Evolutionary conservation across 1,284 basidiomycete species (phyloP).

Genomic region (Mycena sp.): DNA sequence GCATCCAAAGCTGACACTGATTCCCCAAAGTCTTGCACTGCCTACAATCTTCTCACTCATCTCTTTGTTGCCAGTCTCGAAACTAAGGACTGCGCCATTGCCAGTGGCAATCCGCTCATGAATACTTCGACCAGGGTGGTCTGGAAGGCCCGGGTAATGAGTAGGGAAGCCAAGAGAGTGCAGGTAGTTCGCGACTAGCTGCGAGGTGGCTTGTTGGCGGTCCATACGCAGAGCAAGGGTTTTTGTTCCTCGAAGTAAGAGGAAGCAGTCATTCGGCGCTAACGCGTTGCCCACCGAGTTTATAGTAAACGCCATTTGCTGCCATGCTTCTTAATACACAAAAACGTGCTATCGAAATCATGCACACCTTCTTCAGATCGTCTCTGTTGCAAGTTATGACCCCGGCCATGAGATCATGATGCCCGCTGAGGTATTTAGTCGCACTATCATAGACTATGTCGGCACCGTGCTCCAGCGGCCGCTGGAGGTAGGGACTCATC

Average conservation of each 20-base stretch:
- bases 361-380: conserved; percentile 83
- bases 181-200: conserved; percentile 90
- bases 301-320: conserved; percentile 58
- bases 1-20: conserved; percentile 97
- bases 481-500: conserved; percentile 99
- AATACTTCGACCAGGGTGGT: conserved; percentile 87
- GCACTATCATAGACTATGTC: conserved; percentile 99
- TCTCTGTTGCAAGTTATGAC: conserved; percentile 93
- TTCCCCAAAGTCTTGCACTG: conserved; percentile 94
- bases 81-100: conserved; percentile 94
- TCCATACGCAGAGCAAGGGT: conserved; percentile 98
- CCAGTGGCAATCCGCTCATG: conserved; percentile 92
- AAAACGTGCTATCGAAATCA: neutral
- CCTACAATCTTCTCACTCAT: conserved; percentile 95
- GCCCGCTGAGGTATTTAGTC: conserved; percentile 97
- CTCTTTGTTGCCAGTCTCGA: conserved; percentile 92
- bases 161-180: conserved; percentile 90
- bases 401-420: conserved; percentile 99
- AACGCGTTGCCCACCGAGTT: conserved; percentile 87
- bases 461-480: conserved; percentile 94
- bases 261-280: conserved; percentile 95
- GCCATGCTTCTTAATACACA: neutral
- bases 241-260: conserved; percentile 95
- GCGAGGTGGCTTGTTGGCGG: conserved; percentile 88
- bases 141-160: conserved; percentile 91